These are phyloP conservation scores for Rhipidocladum racemiflorum DNA, from an alignment of 176 grass and related monocot genomes.

Conservation along the genomic window DNA sequence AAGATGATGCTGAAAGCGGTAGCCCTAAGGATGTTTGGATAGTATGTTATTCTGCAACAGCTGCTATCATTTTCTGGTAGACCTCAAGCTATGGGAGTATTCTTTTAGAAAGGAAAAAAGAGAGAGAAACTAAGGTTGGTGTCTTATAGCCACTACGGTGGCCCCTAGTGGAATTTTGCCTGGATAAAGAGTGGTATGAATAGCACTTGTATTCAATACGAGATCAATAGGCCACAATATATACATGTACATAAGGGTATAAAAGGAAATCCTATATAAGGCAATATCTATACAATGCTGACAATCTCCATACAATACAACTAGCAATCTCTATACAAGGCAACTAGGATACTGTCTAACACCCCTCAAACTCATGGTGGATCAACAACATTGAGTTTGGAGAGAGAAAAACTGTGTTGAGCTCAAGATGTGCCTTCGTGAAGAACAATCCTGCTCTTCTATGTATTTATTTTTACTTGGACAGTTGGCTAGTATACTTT, in stretches of 20 bases:
- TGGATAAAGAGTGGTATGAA: conserved; percentile 53
- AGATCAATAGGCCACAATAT: too few relatives aligned
- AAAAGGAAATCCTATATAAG: too few relatives aligned
- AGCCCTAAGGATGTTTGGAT: background rate
- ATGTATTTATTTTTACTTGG: background rate
- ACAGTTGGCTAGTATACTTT: background rate
- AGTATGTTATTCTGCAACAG: conserved; percentile 11
- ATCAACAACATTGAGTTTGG: too few relatives aligned
- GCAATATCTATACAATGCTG: too few relatives aligned
- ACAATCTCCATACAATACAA: too few relatives aligned
- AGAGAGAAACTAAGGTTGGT: conserved; percentile 18
- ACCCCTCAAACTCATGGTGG: too few relatives aligned
- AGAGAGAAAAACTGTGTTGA: too few relatives aligned
- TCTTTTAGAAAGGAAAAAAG: conserved; percentile 21
- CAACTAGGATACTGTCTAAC: too few relatives aligned
- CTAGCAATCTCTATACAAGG: too few relatives aligned
- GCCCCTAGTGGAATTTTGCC: conserved; percentile 7
- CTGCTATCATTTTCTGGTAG: conserved; percentile 27
- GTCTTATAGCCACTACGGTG: conserved; percentile 23
- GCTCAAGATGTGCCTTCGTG: too few relatives aligned
- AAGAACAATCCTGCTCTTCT: background rate
- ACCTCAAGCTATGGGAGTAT: conserved; percentile 11
- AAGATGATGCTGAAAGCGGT: background rate
- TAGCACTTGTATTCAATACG: too few relatives aligned
- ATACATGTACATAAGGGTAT: too few relatives aligned